These are phyloP conservation scores for Schrenkiella parvula DNA, from an alignment of 345 rosid genomes.

Conservation along the genomic window DNA sequence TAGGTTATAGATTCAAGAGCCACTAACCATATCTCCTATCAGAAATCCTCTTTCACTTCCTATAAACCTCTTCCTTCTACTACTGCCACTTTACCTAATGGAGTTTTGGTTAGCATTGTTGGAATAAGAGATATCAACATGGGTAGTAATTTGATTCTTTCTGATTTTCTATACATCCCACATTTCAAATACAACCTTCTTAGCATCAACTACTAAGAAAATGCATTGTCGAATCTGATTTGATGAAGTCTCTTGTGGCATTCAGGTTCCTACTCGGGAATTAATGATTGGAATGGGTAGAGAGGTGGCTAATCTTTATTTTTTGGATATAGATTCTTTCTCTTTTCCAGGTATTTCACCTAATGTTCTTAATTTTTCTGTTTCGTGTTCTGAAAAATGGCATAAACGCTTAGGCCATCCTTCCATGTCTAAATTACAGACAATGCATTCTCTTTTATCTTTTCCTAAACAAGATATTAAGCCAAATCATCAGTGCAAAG, in stretches of 20 bases:
- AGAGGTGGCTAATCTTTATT: neutral
- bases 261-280: neutral
- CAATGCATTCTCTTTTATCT: neutral
- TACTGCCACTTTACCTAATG: no score
- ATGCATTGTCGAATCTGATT: neutral
- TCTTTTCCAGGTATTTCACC: neutral
- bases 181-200: neutral
- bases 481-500: neutral
- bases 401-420: neutral
- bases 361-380: neutral
- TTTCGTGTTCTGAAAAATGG: neutral
- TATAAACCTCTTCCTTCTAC: no score
- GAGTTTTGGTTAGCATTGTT: no score
- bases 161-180: neutral
- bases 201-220: neutral
- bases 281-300: constrained; percentile 1
- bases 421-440: neutral
- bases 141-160: neutral
- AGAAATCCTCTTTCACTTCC: no score
- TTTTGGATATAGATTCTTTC: neutral
- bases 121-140: no score
- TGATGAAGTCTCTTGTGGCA: neutral
- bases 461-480: neutral
- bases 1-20: neutral
- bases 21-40: neutral